phyloP scores from a whole-genome alignment of 2,329 filamentous ascomycete genomes.

The Bipolaris zeicola region DNA sequence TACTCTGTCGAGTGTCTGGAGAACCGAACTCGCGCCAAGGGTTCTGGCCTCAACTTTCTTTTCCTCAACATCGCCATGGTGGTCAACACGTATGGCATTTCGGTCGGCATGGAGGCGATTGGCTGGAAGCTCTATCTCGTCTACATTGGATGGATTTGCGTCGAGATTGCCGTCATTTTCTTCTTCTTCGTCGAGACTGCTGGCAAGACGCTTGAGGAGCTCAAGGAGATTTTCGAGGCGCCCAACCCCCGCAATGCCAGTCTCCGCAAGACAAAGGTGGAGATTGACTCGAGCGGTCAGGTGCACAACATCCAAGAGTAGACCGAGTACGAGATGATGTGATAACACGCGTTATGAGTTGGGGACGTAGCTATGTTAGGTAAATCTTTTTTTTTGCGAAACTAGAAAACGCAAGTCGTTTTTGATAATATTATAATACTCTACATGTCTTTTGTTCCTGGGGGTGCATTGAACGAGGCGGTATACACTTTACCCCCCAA shows the following conservation, averaged over 20 bases:
- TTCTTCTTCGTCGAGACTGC: constrained; percentile 45
- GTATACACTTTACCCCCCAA: too few species aligned
- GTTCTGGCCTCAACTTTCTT: constrained; percentile 41
- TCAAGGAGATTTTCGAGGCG: constrained; percentile 42
- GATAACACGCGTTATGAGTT: not conserved
- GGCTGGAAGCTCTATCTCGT: constrained; percentile 42
- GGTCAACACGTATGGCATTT: constrained; percentile 43
- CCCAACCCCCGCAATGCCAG: constrained; percentile 35
- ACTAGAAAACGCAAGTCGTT: not conserved
- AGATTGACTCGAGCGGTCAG: constrained; percentile 30
- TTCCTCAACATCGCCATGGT: constrained; percentile 44
- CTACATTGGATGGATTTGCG: constrained; percentile 41
- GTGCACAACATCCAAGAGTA: constrained; percentile 29
- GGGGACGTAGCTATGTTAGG: not conserved
- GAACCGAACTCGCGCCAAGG: constrained; percentile 49
- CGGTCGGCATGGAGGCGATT: constrained; percentile 41
- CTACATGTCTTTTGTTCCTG: too few species aligned
- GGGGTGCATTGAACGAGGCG: too few species aligned
- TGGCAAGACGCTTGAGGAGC: constrained; percentile 42
- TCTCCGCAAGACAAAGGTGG: constrained; percentile 32
- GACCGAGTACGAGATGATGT: not conserved
- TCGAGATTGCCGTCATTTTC: constrained; percentile 38
- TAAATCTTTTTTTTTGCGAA: not conserved
- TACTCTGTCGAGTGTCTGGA: constrained; percentile 49
- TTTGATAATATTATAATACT: not conserved